Evolutionary conservation across 768 basidiomycete species (phyloP).

Genomic region (Crepidotus variabilis): DNA sequence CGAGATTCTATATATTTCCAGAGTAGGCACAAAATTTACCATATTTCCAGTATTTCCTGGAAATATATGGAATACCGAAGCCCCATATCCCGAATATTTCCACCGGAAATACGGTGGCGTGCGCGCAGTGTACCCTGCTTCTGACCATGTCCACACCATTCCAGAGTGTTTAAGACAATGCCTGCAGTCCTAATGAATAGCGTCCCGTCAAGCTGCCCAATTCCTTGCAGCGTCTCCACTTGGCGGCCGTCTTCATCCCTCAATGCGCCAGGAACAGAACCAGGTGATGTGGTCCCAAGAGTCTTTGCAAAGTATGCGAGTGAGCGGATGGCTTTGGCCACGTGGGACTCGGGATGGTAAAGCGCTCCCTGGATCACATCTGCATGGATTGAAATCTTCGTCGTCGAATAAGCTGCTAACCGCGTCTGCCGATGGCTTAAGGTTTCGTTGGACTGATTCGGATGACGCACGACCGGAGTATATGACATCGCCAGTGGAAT

Average conservation of each 20-base stretch:
- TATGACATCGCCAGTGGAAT: constrained; percentile 44
- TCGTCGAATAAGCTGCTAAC: constrained; percentile 33
- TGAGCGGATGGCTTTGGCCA: constrained; percentile 45
- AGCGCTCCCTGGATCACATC: constrained; percentile 38
- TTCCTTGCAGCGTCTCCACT: constrained; percentile 43
- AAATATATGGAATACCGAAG: no score
- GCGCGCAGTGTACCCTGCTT: constrained; percentile 30
- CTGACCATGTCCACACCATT: constrained; percentile 55
- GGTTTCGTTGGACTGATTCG: constrained; percentile 11
- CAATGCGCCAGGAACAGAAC: constrained; percentile 39
- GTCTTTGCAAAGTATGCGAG: constrained; percentile 43
- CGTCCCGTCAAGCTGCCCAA: constrained; percentile 46
- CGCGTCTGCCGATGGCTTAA: constrained; percentile 15
- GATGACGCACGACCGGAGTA: constrained; percentile 38
- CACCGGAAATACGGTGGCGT: no score
- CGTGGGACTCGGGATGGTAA: constrained; percentile 53
- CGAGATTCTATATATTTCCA: no score
- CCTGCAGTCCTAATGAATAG: constrained; percentile 57
- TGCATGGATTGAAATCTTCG: constrained; percentile 47
- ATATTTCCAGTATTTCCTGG: no score
- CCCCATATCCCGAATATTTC: no score
- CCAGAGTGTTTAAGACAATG: constrained; percentile 48
- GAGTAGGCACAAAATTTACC: no score
- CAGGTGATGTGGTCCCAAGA: constrained; percentile 39
- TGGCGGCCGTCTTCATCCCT: constrained; percentile 22